A percentile compares a stretch with the other conserved stretches of the same genome.
Evolutionary conservation across 2,329 filamentous ascomycete genomes (phyloP).

Genomic region (Venturia oleaginea): DNA sequence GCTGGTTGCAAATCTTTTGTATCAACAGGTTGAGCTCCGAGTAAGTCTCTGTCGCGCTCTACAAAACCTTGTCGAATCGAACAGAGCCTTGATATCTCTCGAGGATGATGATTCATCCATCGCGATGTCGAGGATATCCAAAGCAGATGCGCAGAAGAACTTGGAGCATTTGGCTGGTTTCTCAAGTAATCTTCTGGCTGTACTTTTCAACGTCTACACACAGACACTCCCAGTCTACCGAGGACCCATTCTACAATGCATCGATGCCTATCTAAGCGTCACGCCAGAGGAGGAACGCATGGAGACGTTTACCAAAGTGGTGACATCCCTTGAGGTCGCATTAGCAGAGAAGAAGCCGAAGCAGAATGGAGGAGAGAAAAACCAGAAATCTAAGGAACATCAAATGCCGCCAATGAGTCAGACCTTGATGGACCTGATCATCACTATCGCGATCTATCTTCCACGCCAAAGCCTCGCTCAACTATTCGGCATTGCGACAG

Average conservation of each 20-base stretch:
- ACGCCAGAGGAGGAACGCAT: constrained; percentile 69
- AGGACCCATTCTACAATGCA: constrained; percentile 83
- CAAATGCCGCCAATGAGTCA: constrained; percentile 81
- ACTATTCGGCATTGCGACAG: constrained; percentile 77
- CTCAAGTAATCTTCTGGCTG: constrained; percentile 81
- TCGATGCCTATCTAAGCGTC: constrained; percentile 90
- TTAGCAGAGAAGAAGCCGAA: constrained; percentile 44
- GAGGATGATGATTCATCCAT: constrained; percentile 62
- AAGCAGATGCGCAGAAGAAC: constrained; percentile 66
- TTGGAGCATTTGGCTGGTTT: constrained; percentile 71
- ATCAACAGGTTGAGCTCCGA: constrained; percentile 80
- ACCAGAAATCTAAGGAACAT: constrained; percentile 45
- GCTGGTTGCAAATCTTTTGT: constrained; percentile 81
- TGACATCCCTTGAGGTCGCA: constrained; percentile 68
- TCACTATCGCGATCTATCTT: constrained; percentile 90
- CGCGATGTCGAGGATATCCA: constrained; percentile 69
- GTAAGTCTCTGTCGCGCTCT: constrained; percentile 80
- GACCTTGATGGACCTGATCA: constrained; percentile 92
- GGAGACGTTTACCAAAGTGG: constrained; percentile 82
- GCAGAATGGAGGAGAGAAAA: constrained; percentile 49
- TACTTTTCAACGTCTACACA: constrained; percentile 98
- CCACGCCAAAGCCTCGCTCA: constrained; percentile 75
- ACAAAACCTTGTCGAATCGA: constrained; percentile 83
- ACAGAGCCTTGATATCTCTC: constrained; percentile 66
- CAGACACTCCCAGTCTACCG: constrained; percentile 89